phyloP scores from a whole-genome alignment of 2,329 filamentous ascomycete species.

The Tolypocladium amazonense region DNA sequence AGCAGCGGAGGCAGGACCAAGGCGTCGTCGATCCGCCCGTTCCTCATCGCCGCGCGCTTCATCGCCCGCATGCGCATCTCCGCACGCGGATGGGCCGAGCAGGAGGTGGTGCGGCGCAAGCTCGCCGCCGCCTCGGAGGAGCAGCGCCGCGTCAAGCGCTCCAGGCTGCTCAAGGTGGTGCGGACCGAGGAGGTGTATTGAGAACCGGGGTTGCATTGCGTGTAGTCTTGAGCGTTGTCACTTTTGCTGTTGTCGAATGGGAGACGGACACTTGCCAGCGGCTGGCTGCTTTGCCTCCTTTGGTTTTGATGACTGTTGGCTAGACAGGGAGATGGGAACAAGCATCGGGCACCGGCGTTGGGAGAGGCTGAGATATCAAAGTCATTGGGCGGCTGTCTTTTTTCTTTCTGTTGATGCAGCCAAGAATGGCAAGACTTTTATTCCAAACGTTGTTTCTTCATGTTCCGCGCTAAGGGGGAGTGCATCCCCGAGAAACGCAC shows the following conservation, averaged over 20 bases:
- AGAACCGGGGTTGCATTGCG: neutral
- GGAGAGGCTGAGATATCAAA: slow-evolving; percentile 2
- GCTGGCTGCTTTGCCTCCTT: neutral
- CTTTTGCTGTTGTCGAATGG: neutral
- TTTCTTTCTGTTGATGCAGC: neutral
- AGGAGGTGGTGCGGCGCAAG: slow-evolving; percentile 37
- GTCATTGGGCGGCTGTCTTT: neutral
- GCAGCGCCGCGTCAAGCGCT: slow-evolving; percentile 32
- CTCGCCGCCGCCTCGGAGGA: slow-evolving; percentile 39
- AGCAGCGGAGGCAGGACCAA: slow-evolving; percentile 7
- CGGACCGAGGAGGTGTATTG: slow-evolving; percentile 8
- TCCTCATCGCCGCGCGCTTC: slow-evolving; percentile 39
- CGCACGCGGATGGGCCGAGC: slow-evolving; percentile 37
- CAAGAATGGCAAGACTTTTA: neutral
- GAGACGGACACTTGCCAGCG: neutral
- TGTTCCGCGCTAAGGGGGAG: neutral
- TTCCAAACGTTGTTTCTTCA: neutral
- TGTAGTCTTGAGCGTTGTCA: neutral
- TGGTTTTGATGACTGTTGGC: neutral
- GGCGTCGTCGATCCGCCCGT: slow-evolving; percentile 28
- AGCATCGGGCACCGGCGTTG: slow-evolving; percentile 5
- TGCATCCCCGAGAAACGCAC: neutral
- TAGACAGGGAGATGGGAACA: neutral
- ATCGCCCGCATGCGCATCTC: slow-evolving; percentile 38
- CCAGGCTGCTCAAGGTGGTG: slow-evolving; percentile 28